Evolutionary conservation across 371 early-diverging fungal species (phyloP), one percentile per base, ranked within the genome.

Genomic region (Massospora cicadina): DNA sequence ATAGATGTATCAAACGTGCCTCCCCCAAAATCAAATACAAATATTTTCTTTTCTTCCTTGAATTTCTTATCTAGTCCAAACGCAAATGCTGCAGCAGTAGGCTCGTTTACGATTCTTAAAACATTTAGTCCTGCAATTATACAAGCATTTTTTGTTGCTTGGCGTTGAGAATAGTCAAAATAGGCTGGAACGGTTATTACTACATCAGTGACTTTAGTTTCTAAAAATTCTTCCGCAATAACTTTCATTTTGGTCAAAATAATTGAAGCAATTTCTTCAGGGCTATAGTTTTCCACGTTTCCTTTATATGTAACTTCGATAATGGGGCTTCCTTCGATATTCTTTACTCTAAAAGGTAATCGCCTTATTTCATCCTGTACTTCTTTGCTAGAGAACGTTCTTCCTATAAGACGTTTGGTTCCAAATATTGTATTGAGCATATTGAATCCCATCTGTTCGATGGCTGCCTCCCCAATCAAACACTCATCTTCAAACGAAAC

Each of bases 1-100:
- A 99, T 90, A 30, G 96, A 93, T 72, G 98, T 89, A 90, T 99
- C 98, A 78, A 99, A 99, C 1, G 98, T 99, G 68, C 99, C 99
- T 72, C 99, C 99, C 60, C 99, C 99, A 67, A 99, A 82, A 82
- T 99, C 99, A 79, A 90, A 99, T 21, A 95, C 97, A 2, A 61
- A 54, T 1, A 69, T 75, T 71, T 89, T 88, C 75, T 94, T 90
- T 55, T 83, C 89, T 23, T 78, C 70, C 80, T 93, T 66, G 70
- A 74, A 67, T 79, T 88, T 86, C 77, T 87, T 94, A 76, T 96
- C 98, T 12, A 97, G 77, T 65, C 98, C 99, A 75, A 97, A 99
- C 54, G 99, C 96, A 60, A 97, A 78, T 54, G 99, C 99, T 61
- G 99, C 99, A n/a, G 99, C 99, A 0, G 98, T 98, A 56, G 99